Evolutionary conservation across 2,329 filamentous ascomycete genomes (phyloP).

Genomic region (Lecanicillium sp.): DNA sequence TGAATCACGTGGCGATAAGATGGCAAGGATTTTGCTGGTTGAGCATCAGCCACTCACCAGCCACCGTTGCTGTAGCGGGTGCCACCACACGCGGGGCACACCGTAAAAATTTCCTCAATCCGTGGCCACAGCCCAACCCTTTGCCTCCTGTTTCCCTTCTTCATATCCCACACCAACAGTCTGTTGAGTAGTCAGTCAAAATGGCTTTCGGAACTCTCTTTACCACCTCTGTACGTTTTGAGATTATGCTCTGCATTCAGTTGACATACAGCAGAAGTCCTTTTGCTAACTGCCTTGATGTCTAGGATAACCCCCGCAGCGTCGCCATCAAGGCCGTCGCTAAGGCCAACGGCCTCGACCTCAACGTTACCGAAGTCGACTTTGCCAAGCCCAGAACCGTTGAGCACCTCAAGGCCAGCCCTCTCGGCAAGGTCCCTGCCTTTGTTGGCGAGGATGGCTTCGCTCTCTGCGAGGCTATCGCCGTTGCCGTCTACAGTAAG

Average conservation of each 20-base stretch:
- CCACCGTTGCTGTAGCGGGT: constrained; percentile 16
- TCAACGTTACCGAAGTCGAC: constrained; percentile 73
- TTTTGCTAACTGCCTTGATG: constrained; percentile 25
- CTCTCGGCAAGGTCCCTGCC: constrained; percentile 83
- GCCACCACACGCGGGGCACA: constrained; percentile 25
- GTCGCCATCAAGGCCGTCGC: constrained; percentile 85
- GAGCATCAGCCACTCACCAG: constrained; percentile 10
- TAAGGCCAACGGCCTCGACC: constrained; percentile 92
- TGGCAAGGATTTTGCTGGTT: neutral
- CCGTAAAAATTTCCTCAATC: constrained; percentile 24
- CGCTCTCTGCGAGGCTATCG: constrained; percentile 79
- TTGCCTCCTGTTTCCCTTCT: constrained; percentile 3
- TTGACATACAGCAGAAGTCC: constrained; percentile 13
- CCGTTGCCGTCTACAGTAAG: constrained; percentile 96
- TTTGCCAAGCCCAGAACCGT: constrained; percentile 50
- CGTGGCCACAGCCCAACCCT: neutral
- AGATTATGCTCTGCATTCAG: constrained; percentile 12
- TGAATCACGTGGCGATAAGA: constrained; percentile 19
- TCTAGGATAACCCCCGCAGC: constrained; percentile 80
- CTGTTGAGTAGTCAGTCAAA: constrained; percentile 37
- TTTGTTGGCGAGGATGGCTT: constrained; percentile 92
- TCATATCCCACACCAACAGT: constrained; percentile 16
- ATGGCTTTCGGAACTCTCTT: constrained; percentile 99
- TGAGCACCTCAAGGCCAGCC: constrained; percentile 81
- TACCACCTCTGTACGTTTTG: constrained; percentile 62